phyloP scores from a whole-genome alignment of 768 basidiomycete species.

The Boletus vermiculosoides region DNA sequence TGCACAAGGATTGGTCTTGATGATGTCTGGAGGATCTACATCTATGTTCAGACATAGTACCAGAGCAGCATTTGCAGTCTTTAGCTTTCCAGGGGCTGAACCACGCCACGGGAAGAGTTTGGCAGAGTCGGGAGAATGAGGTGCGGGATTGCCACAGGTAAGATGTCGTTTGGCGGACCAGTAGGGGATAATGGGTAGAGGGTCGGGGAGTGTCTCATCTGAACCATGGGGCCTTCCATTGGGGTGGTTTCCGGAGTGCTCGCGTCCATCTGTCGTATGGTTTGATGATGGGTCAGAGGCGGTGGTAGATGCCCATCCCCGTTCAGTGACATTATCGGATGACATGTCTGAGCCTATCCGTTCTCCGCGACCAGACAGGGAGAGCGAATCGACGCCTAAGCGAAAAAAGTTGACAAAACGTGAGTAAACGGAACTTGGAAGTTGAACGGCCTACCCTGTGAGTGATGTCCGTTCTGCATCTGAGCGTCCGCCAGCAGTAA shows the following conservation, averaged over 20 bases:
- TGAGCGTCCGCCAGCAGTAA: neutral
- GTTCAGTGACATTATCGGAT: conserved; percentile 57
- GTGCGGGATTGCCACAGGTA: conserved; percentile 83
- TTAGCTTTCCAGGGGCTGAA: conserved; percentile 77
- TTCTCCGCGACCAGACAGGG: conserved; percentile 16
- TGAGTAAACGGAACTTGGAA: neutral
- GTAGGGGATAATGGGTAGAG: conserved; percentile 67
- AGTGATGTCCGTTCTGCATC: conserved; percentile 33
- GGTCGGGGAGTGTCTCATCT: conserved; percentile 45
- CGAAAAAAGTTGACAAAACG: conserved; percentile 3
- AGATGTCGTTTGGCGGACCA: conserved; percentile 90
- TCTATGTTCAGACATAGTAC: conserved; percentile 96
- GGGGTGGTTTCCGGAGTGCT: conserved; percentile 31
- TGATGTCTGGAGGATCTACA: conserved; percentile 94
- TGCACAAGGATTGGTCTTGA: conserved; percentile 96
- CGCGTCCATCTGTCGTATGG: conserved; percentile 34
- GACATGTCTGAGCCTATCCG: conserved; percentile 32
- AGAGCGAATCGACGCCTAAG: conserved; percentile 20
- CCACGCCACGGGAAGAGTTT: conserved; percentile 79
- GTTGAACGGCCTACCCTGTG: conserved; percentile 20
- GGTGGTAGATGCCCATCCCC: conserved; percentile 47
- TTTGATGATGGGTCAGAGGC: conserved; percentile 49
- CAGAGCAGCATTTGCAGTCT: conserved; percentile 85
- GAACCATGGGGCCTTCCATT: conserved; percentile 43
- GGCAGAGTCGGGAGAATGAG: conserved; percentile 61